These are phyloP conservation scores for Mollisiaceae sp. DNA, from an alignment of 2,329 filamentous ascomycete species.

Conservation along the genomic window DNA sequence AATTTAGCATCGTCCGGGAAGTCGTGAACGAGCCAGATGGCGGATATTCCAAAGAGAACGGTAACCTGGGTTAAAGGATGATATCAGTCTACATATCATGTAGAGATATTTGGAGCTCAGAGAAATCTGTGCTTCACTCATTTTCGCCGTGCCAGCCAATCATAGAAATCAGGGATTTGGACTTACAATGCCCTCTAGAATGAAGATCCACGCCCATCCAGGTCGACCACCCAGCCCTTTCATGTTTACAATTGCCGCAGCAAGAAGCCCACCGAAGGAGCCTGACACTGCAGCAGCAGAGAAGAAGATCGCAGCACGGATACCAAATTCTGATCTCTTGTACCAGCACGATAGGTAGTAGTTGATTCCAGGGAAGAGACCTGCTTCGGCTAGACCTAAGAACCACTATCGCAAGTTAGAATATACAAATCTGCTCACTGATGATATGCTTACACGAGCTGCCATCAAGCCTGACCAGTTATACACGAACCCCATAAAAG, in stretches of 20 bases:
- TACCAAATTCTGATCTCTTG: conserved; percentile 75
- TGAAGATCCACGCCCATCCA: conserved; percentile 71
- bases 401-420: conserved; percentile 51
- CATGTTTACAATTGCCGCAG: conserved; percentile 74
- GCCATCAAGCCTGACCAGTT: conserved; percentile 43
- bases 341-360: conserved; percentile 90
- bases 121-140: not conserved
- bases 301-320: conserved; percentile 84
- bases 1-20: conserved; percentile 81
- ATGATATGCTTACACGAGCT: conserved; percentile 30
- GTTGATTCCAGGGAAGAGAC: conserved; percentile 76
- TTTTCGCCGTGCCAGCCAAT: not conserved
- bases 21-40: conserved; percentile 82
- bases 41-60: conserved; percentile 67
- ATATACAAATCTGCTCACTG: not conserved
- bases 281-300: conserved; percentile 80
- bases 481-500: conserved; percentile 49
- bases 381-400: conserved; percentile 75
- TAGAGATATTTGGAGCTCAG: not conserved
- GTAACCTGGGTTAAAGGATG: conserved; percentile 48
- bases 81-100: not conserved
- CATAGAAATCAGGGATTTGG: not conserved
- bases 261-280: conserved; percentile 76
- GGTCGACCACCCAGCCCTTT: conserved; percentile 61
- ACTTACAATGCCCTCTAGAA: conserved; percentile 68